Percentiles rank a stretch among this genome's conserved stretches.
phyloP scores from a whole-genome alignment of 345 rosid genomes.

The Moringa oleifera region DNA sequence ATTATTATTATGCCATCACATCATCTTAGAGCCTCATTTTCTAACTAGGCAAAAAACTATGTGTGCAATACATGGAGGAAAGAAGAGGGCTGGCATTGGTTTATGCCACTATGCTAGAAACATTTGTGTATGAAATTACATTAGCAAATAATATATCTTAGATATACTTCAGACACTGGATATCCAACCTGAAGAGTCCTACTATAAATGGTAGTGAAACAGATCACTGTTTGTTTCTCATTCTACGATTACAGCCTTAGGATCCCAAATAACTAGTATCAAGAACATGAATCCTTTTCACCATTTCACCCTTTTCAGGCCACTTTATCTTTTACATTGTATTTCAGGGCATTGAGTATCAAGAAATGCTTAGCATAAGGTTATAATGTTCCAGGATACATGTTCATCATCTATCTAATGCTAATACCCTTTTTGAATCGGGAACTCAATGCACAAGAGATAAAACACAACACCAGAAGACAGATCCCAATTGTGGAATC shows the following conservation, averaged over 20 bases:
- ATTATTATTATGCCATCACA: too few species aligned
- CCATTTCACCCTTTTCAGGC: neutral
- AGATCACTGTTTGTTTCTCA: neutral
- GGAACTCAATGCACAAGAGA: neutral
- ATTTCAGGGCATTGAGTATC: neutral
- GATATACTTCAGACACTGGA: too few species aligned
- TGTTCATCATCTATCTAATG: neutral
- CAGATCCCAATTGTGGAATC: too few species aligned
- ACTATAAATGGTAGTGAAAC: neutral
- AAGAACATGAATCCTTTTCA: neutral
- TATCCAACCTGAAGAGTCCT: neutral
- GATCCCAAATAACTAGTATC: neutral
- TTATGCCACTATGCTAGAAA: neutral
- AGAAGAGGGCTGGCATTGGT: neutral
- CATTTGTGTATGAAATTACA: neutral
- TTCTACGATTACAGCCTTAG: too few species aligned
- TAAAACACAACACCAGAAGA: neutral
- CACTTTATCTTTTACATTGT: neutral
- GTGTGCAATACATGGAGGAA: neutral
- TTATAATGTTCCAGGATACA: neutral
- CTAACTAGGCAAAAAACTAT: neutral
- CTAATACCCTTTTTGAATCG: neutral
- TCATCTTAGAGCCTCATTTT: neutral
- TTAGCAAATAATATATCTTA: too few species aligned
- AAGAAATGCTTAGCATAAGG: neutral